These are phyloP conservation scores for Periconia sp. DNA, from an alignment of 2,329 filamentous ascomycete species.

Conservation along the genomic window DNA sequence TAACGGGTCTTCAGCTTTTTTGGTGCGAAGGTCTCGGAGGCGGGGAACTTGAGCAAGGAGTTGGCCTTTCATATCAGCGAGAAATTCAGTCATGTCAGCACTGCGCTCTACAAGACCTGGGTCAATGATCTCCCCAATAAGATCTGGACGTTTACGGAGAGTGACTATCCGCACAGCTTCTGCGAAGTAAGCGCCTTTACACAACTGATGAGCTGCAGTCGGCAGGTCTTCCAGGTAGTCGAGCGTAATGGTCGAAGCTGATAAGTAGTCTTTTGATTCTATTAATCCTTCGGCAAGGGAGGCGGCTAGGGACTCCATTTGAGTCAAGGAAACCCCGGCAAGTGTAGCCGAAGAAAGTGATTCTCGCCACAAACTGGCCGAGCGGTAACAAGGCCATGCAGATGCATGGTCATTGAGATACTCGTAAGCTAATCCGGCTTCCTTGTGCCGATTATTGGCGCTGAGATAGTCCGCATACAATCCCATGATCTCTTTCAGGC, in stretches of 20 bases:
- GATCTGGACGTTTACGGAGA: slow-evolving; percentile 63
- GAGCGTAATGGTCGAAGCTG: slow-evolving; percentile 79
- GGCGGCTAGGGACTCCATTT: slow-evolving; percentile 72
- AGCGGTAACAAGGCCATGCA: slow-evolving; percentile 83
- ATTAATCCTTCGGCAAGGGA: slow-evolving; percentile 78
- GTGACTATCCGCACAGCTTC: slow-evolving; percentile 83
- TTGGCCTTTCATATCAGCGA: slow-evolving; percentile 91
- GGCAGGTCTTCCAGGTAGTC: slow-evolving; percentile 80
- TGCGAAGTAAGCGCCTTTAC: slow-evolving; percentile 84
- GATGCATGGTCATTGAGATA: slow-evolving; percentile 75
- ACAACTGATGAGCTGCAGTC: slow-evolving; percentile 75
- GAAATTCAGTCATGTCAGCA: slow-evolving; percentile 82
- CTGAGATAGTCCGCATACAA: slow-evolving; percentile 82
- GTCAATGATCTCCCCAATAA: slow-evolving; percentile 76
- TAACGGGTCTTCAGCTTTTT: slow-evolving; percentile 82
- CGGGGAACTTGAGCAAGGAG: slow-evolving; percentile 84
- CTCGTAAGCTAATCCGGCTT: slow-evolving; percentile 90
- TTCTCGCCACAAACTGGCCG: slow-evolving; percentile 89
- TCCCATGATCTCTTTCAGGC: slow-evolving; percentile 71
- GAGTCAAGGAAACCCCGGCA: slow-evolving; percentile 61
- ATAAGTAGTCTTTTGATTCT: slow-evolving; percentile 82
- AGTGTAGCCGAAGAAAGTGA: slow-evolving; percentile 80
- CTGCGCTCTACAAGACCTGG: slow-evolving; percentile 80
- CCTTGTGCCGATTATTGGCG: slow-evolving; percentile 75
- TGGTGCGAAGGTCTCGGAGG: slow-evolving; percentile 78